These are phyloP conservation scores for Zygoascus sp. DNA, from an alignment of 1,139 yeast species.

Conservation along the genomic window DNA sequence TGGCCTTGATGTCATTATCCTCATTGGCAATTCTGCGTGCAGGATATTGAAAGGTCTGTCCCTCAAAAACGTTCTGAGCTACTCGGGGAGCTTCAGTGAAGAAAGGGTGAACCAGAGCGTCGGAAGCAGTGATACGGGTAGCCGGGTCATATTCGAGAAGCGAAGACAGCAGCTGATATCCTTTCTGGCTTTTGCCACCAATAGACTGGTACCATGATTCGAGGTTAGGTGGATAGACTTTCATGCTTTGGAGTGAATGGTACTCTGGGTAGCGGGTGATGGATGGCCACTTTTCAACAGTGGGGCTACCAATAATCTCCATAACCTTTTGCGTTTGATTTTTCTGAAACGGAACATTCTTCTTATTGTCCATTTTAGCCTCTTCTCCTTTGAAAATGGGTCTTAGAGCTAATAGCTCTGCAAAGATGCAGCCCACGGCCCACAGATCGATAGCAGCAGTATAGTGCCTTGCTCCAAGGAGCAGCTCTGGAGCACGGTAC, in stretches of 20 bases:
- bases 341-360: constrained; percentile 88
- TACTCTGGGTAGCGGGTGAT: constrained; percentile 81
- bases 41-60: constrained; percentile 37
- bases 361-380: constrained; percentile 89
- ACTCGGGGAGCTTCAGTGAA: constrained; percentile 67
- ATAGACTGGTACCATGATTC: constrained; percentile 81
- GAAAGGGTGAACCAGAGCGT: constrained; percentile 70
- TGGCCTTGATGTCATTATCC: constrained; percentile 37
- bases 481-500: constrained; percentile 94
- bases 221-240: constrained; percentile 61
- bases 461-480: constrained; percentile 88
- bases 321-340: constrained; percentile 86
- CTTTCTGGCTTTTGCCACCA: constrained; percentile 66
- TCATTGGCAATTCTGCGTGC: constrained; percentile 38
- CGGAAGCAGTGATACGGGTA: constrained; percentile 68
- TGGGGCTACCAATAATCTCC: constrained; percentile 89
- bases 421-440: constrained; percentile 97
- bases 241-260: constrained; percentile 58
- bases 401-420: constrained; percentile 79
- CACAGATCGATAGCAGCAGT: constrained; percentile 93
- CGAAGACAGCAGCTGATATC: constrained; percentile 59
- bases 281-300: constrained; percentile 67
- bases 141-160: constrained; percentile 81
- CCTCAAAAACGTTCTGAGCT: constrained; percentile 46
- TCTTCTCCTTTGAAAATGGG: constrained; percentile 98